Conservation (phyloP, 1,284 basidiomycete species). For the Blastosporella zonata region DNA sequence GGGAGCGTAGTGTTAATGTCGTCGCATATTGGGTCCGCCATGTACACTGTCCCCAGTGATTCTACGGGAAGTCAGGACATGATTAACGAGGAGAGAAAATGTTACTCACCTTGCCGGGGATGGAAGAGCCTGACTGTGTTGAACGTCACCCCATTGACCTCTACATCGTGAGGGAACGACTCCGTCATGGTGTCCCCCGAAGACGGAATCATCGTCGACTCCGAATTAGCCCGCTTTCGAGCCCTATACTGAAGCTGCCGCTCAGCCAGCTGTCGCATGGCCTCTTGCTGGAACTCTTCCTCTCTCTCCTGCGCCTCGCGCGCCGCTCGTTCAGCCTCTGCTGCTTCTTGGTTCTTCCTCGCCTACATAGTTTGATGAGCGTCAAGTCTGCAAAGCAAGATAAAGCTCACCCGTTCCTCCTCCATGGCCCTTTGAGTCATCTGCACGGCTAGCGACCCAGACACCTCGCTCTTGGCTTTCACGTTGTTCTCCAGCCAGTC, state of each 20-base stretch:
- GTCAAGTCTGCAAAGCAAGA: constrained; percentile 8
- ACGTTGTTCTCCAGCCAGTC: constrained; percentile 66
- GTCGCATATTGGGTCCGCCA: constrained; percentile 70
- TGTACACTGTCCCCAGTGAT: constrained; percentile 59
- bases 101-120: constrained; percentile 58
- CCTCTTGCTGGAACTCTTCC: constrained; percentile 60
- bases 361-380: constrained; percentile 29
- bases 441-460: constrained; percentile 68
- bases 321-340: constrained; percentile 46
- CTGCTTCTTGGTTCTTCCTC: constrained; percentile 46
- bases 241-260: constrained; percentile 53
- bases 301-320: constrained; percentile 54
- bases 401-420: constrained; percentile 51
- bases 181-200: constrained; percentile 55
- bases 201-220: constrained; percentile 59
- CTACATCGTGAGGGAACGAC: constrained; percentile 55
- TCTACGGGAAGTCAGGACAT: constrained; percentile 37
- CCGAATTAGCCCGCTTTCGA: constrained; percentile 61
- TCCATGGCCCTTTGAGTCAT: constrained; percentile 70
- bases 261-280: constrained; percentile 49
- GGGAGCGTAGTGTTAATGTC: constrained; percentile 52
- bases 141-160: constrained; percentile 57
- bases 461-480: constrained; percentile 52
- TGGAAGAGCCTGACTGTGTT: constrained; percentile 67
- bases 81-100: background rate